These are phyloP conservation scores for Priceomyces haplophilus DNA, from an alignment of 805 yeast genomes.

Conservation along the genomic window DNA sequence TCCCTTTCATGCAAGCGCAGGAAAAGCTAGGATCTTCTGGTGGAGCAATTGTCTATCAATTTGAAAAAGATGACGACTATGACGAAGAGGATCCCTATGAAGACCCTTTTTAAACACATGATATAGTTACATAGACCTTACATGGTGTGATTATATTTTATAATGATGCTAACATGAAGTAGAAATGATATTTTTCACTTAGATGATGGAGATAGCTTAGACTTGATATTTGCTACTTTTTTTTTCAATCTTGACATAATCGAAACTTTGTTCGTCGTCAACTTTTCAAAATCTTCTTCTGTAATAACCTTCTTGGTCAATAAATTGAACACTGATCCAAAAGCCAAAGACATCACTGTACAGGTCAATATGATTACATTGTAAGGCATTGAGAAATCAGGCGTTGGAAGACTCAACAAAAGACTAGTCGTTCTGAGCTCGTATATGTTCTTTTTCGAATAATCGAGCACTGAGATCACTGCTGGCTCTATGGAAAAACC, in stretches of 20 bases:
- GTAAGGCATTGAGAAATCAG: conserved; percentile 98
- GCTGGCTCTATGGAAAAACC: conserved; percentile 96
- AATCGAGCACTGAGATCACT: conserved; percentile 55
- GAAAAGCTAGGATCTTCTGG: conserved; percentile 56
- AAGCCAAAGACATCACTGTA: conserved; percentile 87
- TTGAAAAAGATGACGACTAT: conserved; percentile 94
- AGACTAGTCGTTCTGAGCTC: conserved; percentile 81
- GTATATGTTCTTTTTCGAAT: conserved; percentile 29
- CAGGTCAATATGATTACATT: conserved; percentile 93
- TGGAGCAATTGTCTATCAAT: conserved; percentile 94
- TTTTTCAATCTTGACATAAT: conserved; percentile 10
- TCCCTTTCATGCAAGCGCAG: conserved; percentile 92
- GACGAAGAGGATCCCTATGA: conserved; percentile 98
- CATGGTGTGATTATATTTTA: background rate
- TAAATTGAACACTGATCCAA: conserved; percentile 81
- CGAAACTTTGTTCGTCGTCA: conserved; percentile 16
- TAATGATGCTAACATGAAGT: background rate
- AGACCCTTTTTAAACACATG: conserved; percentile 69
- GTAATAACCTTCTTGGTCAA: conserved; percentile 71
- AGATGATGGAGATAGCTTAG: background rate
- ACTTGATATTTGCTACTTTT: conserved; percentile 4
- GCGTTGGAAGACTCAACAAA: conserved; percentile 84
- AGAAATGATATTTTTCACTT: background rate
- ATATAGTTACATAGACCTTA: background rate
- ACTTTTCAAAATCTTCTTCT: conserved; percentile 52